Conservation (phyloP, 2,329 filamentous ascomycete genomes). For the Ceratocystis papillata region DNA sequence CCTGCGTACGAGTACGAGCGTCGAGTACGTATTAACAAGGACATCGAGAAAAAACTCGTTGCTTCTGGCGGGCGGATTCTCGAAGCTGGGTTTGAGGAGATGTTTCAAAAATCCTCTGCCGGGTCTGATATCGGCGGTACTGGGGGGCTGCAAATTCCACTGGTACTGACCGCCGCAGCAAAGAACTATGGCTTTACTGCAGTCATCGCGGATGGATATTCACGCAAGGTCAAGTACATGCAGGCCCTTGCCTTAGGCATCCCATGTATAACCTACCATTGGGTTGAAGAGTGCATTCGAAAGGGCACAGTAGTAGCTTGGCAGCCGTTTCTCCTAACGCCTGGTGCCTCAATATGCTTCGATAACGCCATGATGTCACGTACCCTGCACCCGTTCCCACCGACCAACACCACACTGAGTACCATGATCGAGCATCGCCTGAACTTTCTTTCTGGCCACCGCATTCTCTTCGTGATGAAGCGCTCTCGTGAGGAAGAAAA, state of each 20-base stretch:
- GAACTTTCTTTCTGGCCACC: slow-evolving; percentile 51
- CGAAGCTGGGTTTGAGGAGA: slow-evolving; percentile 63
- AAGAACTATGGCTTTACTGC: slow-evolving; percentile 63
- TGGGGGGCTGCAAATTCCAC: slow-evolving; percentile 7
- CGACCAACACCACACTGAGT: slow-evolving; percentile 43
- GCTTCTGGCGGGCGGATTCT: slow-evolving; percentile 64
- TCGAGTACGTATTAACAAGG: slow-evolving; percentile 35
- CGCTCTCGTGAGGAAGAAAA: slow-evolving; percentile 49
- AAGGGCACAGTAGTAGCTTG: slow-evolving; percentile 57
- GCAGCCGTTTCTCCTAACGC: slow-evolving; percentile 71
- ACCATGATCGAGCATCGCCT: slow-evolving; percentile 50
- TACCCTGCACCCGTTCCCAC: slow-evolving; percentile 51
- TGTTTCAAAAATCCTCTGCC: slow-evolving; percentile 48
- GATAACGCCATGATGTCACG: slow-evolving; percentile 69
- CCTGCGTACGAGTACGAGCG: slow-evolving; percentile 40
- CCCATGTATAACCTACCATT: slow-evolving; percentile 72
- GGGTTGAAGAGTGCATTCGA: slow-evolving; percentile 63
- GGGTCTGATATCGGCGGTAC: neutral
- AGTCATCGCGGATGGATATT: slow-evolving; percentile 75
- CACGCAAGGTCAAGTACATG: slow-evolving; percentile 82
- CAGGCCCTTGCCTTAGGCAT: slow-evolving; percentile 84
- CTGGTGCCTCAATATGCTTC: slow-evolving; percentile 68
- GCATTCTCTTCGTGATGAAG: slow-evolving; percentile 60
- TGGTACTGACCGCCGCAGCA: slow-evolving; percentile 47
- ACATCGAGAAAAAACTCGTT: slow-evolving; percentile 51